Conservation (phyloP, 305 asterid genomes). For the Solanum hybrid region DNA sequence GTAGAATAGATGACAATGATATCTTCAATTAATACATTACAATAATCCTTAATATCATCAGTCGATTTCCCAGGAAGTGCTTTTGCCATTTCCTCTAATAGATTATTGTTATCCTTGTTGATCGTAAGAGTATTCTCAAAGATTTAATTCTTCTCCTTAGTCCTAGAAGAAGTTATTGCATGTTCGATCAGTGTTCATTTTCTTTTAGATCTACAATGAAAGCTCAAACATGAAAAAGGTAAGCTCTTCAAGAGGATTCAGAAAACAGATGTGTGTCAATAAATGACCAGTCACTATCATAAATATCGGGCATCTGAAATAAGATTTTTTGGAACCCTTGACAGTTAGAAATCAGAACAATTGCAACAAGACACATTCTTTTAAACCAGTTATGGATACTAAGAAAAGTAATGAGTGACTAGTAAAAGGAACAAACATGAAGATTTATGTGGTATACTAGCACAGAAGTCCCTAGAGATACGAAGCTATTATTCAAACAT, state of each 20-base stretch:
- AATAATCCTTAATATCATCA: slow-evolving; percentile 14
- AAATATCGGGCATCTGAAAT: neutral
- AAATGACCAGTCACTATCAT: neutral
- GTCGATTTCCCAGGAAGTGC: slow-evolving; percentile 7
- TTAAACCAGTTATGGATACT: neutral
- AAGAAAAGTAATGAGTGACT: neutral
- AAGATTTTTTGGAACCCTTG: neutral
- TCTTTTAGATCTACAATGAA: slow-evolving; percentile 3
- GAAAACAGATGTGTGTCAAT: neutral
- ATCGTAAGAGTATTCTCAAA: slow-evolving; percentile 19
- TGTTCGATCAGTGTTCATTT: slow-evolving; percentile 4
- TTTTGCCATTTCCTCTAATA: slow-evolving; percentile 11
- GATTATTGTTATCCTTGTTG: neutral
- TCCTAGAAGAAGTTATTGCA: slow-evolving; percentile 12
- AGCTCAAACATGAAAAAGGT: neutral
- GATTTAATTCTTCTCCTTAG: slow-evolving; percentile 17
- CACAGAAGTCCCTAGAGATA: neutral
- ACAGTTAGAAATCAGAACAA: neutral
- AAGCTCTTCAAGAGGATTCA: neutral
- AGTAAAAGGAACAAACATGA: neutral
- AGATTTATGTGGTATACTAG: neutral
- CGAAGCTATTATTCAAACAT: neutral
- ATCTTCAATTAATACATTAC: slow-evolving; percentile 7
- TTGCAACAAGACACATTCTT: neutral
- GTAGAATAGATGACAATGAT: slow-evolving; percentile 9